phyloP scores from a whole-genome alignment of 176 grass and related monocot species.

The Leersia perrieri region DNA sequence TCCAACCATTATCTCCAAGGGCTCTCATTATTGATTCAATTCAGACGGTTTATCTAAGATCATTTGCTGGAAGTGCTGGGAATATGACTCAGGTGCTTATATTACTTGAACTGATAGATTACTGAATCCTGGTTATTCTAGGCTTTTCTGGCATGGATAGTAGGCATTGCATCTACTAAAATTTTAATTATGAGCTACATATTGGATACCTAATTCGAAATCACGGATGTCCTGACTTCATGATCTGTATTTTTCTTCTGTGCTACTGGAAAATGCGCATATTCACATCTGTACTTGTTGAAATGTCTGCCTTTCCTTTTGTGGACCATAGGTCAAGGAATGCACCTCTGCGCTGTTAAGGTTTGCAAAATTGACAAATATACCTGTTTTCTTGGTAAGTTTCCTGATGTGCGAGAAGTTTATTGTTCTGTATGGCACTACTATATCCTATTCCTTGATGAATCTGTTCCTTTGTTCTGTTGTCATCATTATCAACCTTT shows the following conservation, averaged over 20 bases:
- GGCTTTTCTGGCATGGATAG: background rate
- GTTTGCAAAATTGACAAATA: constrained; percentile 90
- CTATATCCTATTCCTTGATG: constrained; percentile 4
- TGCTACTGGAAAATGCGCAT: constrained; percentile 12
- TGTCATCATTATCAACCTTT: constrained; percentile 4
- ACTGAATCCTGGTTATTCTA: background rate
- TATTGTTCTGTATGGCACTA: background rate
- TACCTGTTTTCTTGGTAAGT: constrained; percentile 92
- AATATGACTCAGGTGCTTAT: constrained; percentile 65
- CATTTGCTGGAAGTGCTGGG: constrained; percentile 88
- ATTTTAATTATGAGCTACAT: constrained; percentile 8
- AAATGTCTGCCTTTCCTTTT: constrained; percentile 6
- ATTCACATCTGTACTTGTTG: constrained; percentile 5
- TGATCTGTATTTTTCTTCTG: background rate
- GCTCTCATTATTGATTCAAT: constrained; percentile 95
- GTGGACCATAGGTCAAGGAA: constrained; percentile 72
- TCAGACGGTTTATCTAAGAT: constrained; percentile 92
- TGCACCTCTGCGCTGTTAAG: constrained; percentile 82
- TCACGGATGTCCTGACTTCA: background rate
- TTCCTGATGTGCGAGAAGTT: constrained; percentile 4
- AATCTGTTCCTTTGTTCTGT: constrained; percentile 8
- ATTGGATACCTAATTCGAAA: background rate
- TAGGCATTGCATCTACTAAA: background rate
- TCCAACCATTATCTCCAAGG: constrained; percentile 58
- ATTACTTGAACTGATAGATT: constrained; percentile 16